These are phyloP conservation scores for Tetrahymena elliotti DNA, from an alignment of 73 alveolate species.

Conservation along the genomic window DNA sequence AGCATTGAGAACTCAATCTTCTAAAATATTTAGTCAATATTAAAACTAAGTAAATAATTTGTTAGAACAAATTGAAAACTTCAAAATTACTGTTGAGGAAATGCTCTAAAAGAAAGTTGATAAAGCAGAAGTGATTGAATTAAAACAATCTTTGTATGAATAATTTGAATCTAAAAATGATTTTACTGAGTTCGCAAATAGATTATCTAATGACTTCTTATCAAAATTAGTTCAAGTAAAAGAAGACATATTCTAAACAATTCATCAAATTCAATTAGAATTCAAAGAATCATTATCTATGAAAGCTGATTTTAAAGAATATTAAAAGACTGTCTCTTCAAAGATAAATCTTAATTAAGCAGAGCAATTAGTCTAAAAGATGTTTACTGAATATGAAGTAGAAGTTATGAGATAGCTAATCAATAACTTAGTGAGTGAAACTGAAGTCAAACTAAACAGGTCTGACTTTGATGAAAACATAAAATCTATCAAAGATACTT, in stretches of 20 bases:
- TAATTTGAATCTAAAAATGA: background rate
- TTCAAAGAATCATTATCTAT: background rate
- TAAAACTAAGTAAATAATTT: background rate
- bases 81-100: background rate
- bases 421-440: background rate
- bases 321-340: background rate
- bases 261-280: background rate
- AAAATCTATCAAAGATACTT: slow-evolving; percentile 27
- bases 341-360: background rate
- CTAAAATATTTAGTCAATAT: background rate
- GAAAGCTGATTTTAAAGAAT: background rate
- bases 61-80: background rate
- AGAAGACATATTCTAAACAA: background rate
- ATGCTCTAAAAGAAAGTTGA: background rate
- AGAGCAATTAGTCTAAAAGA: background rate
- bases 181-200: background rate
- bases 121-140: background rate
- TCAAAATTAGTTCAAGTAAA: background rate
- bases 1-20: background rate
- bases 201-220: background rate
- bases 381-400: background rate
- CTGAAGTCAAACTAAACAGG: background rate
- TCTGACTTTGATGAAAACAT: slow-evolving; percentile 25
- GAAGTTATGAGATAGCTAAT: background rate
- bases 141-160: background rate